Evolutionary conservation across 2,329 filamentous ascomycete genomes (phyloP).

Genomic region (Cordyceps javanica): DNA sequence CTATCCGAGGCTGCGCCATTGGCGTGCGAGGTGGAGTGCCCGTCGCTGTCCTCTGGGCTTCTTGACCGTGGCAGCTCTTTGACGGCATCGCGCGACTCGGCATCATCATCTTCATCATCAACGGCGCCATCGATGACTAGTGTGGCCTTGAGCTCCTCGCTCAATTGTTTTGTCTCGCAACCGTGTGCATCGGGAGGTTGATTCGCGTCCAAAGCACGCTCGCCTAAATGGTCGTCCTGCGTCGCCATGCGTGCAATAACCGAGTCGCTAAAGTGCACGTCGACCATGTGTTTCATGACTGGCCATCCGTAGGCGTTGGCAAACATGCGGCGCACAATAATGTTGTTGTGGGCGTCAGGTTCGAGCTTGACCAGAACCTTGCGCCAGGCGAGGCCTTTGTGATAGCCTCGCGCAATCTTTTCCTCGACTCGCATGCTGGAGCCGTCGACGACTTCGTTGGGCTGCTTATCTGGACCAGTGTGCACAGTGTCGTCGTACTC

Average conservation of each 20-base stretch:
- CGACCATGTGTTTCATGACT: conserved; percentile 88
- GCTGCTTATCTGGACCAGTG: conserved; percentile 38
- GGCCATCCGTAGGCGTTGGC: conserved; percentile 98
- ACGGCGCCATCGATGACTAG: neutral
- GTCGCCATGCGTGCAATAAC: conserved; percentile 55
- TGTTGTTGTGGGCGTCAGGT: conserved; percentile 97
- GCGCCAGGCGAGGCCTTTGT: conserved; percentile 85
- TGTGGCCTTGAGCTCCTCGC: conserved; percentile 1
- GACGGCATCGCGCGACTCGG: conserved; percentile 38
- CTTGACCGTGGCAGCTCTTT: conserved; percentile 36
- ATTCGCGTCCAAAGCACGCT: conserved; percentile 59
- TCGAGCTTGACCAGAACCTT: conserved; percentile 95
- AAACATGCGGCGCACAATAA: conserved; percentile 93
- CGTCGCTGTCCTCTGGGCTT: neutral
- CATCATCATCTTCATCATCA: neutral
- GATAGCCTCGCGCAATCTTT: conserved; percentile 94
- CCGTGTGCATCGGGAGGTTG: conserved; percentile 56
- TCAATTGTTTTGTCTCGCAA: conserved; percentile 48
- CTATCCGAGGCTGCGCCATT: conserved; percentile 35
- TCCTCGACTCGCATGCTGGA: conserved; percentile 87
- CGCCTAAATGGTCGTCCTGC: conserved; percentile 57
- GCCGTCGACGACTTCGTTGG: conserved; percentile 41
- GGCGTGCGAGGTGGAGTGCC: conserved; percentile 14
- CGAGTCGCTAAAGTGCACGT: conserved; percentile 85
- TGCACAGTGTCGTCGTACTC: conserved; percentile 48